Evolutionary conservation across 129 eudicot genomes (phyloP).

Genomic region (Lactuca saligna): DNA sequence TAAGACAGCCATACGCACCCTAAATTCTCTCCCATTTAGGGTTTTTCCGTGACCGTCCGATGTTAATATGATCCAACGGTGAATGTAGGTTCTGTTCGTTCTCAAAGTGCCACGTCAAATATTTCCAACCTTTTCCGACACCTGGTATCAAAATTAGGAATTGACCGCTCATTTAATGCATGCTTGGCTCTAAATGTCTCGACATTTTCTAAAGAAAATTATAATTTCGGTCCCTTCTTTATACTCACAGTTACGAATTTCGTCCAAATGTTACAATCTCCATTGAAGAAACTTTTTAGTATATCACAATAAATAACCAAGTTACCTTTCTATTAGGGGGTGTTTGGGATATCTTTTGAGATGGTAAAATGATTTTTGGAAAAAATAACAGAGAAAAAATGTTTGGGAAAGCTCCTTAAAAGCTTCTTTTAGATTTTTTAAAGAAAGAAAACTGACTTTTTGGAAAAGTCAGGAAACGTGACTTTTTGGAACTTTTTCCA

Average conservation of each 20-base stretch:
- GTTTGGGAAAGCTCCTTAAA: too few species aligned
- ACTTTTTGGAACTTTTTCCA: too few species aligned
- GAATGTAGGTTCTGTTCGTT: neutral
- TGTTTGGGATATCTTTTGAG: too few species aligned
- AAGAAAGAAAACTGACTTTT: too few species aligned
- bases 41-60: constrained; percentile 18
- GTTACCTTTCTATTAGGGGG: too few species aligned
- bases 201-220: neutral
- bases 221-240: neutral
- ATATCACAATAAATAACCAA: too few species aligned
- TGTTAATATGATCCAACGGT: constrained; percentile 1
- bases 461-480: too few species aligned
- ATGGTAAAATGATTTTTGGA: too few species aligned
- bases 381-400: too few species aligned
- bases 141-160: neutral
- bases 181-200: neutral
- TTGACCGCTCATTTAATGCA: neutral
- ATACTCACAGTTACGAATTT: neutral
- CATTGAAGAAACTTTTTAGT: neutral
- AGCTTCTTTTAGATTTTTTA: too few species aligned
- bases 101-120: constrained; percentile 12
- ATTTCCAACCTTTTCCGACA: neutral
- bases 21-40: constrained; percentile 9
- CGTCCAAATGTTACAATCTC: neutral
- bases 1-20: neutral